Base-by-base conservation (phyloP, 2,329 filamentous ascomycete species). In the Tolypocladium capitatum region DNA sequence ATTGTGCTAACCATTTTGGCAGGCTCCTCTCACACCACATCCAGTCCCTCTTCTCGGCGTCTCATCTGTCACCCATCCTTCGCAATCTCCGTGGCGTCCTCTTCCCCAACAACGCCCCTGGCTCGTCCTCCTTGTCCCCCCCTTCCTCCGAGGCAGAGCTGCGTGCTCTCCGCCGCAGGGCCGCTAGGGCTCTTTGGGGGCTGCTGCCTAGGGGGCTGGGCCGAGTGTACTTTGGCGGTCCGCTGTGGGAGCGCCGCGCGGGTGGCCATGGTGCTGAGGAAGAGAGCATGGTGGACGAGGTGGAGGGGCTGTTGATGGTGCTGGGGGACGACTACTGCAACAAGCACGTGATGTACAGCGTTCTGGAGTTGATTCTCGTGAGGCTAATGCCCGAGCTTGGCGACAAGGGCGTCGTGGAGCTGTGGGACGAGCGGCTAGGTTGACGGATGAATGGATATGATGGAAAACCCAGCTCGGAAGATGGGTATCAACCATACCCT, bases 251-350 rank as follows among this genome's bases (percentile, higher is more conserved):
- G 5, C 40, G 52, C 48, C 51, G 56, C 49, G 53, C 48, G 21
- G 57, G 51, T 42, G 49, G 50, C 47, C 50, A 57, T 24, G 51
- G 55, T 28, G 55, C 57, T 33, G 55, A 59, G 46, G 68, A 66
- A 16, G 52, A 56, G 35, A 44, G 40, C 44, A 70, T 80, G 49
- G 65, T 80, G 41, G 64, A 68, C 51, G 75, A 83, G 55, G 74
- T 87, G 53, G 78, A 82, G 58, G 68, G 76, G 27, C 70, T 89
- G 42, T 71, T 97, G 43, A 80, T 84, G 56, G 71, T 90, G 34
- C 83, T 95, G 55, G 78, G 77, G 16, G 89, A 96, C 65, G 72
- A 76, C 46, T 95, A 95, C 67, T 84, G 89, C 67, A 98, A 98
- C 68, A 94, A 90, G 68, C 89, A 96, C 67, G 70, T 97, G 31